A percentile compares a stretch with the other conserved stretches of the same genome.
Conservation (phyloP, 2,329 filamentous ascomycete genomes). For the Fusarium protoensiforme region DNA sequence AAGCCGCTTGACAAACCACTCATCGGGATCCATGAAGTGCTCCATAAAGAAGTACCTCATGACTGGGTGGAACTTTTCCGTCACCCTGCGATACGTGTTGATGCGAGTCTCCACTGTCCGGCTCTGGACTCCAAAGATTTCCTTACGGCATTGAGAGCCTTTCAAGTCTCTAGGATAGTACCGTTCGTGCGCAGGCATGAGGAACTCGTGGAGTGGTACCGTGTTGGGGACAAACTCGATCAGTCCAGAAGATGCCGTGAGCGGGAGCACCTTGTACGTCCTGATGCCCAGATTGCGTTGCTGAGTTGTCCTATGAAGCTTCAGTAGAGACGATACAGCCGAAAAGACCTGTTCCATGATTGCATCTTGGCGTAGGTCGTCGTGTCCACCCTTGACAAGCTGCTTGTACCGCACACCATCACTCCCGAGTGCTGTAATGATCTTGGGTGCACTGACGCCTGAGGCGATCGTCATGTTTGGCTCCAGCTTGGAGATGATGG, state of each 20-base stretch:
- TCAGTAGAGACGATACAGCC: constrained; percentile 90
- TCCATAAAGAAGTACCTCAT: constrained; percentile 99
- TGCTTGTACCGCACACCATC: constrained; percentile 88
- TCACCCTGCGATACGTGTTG: constrained; percentile 80
- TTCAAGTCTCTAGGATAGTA: constrained; percentile 90
- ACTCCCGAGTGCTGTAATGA: constrained; percentile 82
- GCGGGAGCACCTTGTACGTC: constrained; percentile 95
- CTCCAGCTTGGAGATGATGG: constrained; percentile 78
- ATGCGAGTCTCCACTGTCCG: constrained; percentile 78
- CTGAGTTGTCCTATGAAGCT: constrained; percentile 85
- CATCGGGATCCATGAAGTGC: constrained; percentile 90
- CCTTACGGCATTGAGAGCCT: constrained; percentile 78
- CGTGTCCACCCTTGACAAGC: constrained; percentile 93
- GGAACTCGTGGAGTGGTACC: constrained; percentile 88
- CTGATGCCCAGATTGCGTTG: constrained; percentile 90
- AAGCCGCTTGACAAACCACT: constrained; percentile 91
- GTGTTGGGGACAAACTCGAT: constrained; percentile 98
- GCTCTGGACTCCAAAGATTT: constrained; percentile 79
- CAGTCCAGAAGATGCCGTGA: constrained; percentile 86
- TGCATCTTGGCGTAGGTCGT: constrained; percentile 95
- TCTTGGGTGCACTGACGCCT: constrained; percentile 93
- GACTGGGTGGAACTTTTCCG: constrained; percentile 87
- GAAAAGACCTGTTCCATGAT: constrained; percentile 99
- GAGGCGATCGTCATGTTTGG: constrained; percentile 85
- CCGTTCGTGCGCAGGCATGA: constrained; percentile 88